These are phyloP conservation scores for Thozetella sp. DNA, from an alignment of 495 filamentous ascomycete species.

Conservation along the genomic window DNA sequence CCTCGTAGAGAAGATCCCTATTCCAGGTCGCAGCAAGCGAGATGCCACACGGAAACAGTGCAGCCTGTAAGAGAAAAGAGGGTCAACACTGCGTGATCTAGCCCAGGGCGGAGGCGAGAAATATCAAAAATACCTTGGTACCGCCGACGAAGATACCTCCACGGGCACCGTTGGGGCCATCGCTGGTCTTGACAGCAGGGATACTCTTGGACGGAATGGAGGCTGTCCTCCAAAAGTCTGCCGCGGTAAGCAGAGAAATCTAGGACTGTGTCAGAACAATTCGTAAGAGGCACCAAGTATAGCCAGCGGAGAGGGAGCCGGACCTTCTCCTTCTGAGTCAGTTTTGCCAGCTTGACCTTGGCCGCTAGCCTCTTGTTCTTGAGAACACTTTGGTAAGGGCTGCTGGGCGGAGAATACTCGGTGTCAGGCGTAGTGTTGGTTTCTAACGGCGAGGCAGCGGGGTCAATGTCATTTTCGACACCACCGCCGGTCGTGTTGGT, in stretches of 20 bases:
- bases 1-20: slow-evolving; percentile 62
- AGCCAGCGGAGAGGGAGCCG: slow-evolving; percentile 1
- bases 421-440: slow-evolving; percentile 48
- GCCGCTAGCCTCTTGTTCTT: slow-evolving; percentile 36
- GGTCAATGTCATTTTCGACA: slow-evolving; percentile 27
- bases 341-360: slow-evolving; percentile 38
- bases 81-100: neutral
- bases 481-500: slow-evolving; percentile 25
- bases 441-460: slow-evolving; percentile 38
- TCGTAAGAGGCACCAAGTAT: slow-evolving; percentile 1
- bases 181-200: slow-evolving; percentile 72
- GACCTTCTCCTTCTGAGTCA: slow-evolving; percentile 60
- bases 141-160: slow-evolving; percentile 69
- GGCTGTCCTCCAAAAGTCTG: slow-evolving; percentile 80
- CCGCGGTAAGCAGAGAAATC: slow-evolving; percentile 63
- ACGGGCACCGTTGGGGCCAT: slow-evolving; percentile 79
- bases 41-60: slow-evolving; percentile 74
- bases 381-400: slow-evolving; percentile 29
- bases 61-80: slow-evolving; percentile 49
- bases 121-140: slow-evolving; percentile 59
- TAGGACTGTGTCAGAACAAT: slow-evolving; percentile 36
- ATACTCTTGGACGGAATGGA: slow-evolving; percentile 68
- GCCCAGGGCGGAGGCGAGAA: neutral
- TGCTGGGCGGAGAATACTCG: slow-evolving; percentile 51
- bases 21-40: slow-evolving; percentile 83